Evolutionary conservation across 1,284 basidiomycete genomes (phyloP), one percentile per base, ranked within the genome.

Genomic region (Leccinum insigne): DNA sequence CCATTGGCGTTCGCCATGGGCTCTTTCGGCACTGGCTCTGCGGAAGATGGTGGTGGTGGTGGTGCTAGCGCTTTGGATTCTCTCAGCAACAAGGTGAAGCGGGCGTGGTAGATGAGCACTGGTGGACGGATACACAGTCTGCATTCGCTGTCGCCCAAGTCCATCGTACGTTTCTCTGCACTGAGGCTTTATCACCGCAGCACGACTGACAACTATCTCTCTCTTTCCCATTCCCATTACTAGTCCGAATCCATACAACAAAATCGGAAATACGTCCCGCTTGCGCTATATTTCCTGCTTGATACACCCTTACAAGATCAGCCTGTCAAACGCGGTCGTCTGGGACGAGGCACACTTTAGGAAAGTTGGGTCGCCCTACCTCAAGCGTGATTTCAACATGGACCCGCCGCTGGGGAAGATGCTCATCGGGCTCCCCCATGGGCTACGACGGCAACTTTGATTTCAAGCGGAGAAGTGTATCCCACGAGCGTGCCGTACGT

Each of bases 341-440:
- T 99, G 98, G 98, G 98, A 99, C 79, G 98, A 99, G 82, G 95
- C 95, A 16, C 95, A 98, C 79, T 98, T 98, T 79, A 96, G 96
- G 72, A 98, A 98, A 80, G 97, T 98, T 79, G 95, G 95, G 64
- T 95, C 95, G 29, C 93, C 98, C 80, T 99, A 99, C 79, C 84
- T 99, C 77, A 95, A 96, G 77, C 92, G 95, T 74, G 92, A 97
- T 81, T 95, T 95, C 76, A 94, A 95, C 75, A 96, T 98, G 18
- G 98, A 99, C 76, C 98, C 97, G 2, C 97, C 97, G 1, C 85
- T 99, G 44, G 97, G 98, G 26, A 99, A 99, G 83, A 99, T 99
- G 95, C 86, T 99, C 64, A 97, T 99, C 65, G 97, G 95, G 7
- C 85, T 99, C 18, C 95, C 92, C 92, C 67, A 86, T 94, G 4